phyloP scores from a whole-genome alignment of 805 yeast genomes.

The Candida chilensis region DNA sequence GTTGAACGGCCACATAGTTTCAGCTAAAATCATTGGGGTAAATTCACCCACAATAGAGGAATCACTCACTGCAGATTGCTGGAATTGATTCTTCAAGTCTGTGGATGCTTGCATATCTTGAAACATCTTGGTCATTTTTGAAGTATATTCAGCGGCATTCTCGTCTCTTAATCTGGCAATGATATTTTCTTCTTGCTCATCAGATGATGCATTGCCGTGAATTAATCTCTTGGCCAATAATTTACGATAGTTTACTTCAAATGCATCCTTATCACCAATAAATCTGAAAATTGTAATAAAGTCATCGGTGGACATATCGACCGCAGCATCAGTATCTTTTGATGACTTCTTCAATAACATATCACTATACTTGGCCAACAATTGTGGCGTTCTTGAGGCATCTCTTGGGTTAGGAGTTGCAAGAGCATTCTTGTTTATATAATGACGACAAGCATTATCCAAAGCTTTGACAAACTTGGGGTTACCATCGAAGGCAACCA shows the following conservation, averaged over 20 bases:
- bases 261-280: conserved; percentile 89
- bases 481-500: conserved; percentile 59
- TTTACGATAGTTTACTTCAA: conserved; percentile 88
- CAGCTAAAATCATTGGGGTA: conserved; percentile 73
- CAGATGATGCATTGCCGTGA: conserved; percentile 76
- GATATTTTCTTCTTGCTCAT: conserved; percentile 75
- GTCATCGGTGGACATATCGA: conserved; percentile 74
- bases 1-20: conserved; percentile 81
- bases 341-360: conserved; percentile 68
- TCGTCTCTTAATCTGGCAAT: conserved; percentile 82
- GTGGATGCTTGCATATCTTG: conserved; percentile 83
- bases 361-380: conserved; percentile 85
- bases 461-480: conserved; percentile 77
- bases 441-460: conserved; percentile 80
- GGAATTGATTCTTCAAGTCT: conserved; percentile 56
- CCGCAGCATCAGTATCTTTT: conserved; percentile 54
- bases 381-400: conserved; percentile 82
- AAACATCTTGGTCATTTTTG: conserved; percentile 92
- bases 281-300: conserved; percentile 82
- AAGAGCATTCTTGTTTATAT: conserved; percentile 74
- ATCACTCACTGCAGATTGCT: conserved; percentile 31
- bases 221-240: conserved; percentile 83
- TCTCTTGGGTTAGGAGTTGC: conserved; percentile 58
- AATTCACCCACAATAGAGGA: conserved; percentile 36
- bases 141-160: conserved; percentile 87